Evolutionary conservation across 129 eudicot genomes (phyloP).

Genomic region (Flaveria brownii): DNA sequence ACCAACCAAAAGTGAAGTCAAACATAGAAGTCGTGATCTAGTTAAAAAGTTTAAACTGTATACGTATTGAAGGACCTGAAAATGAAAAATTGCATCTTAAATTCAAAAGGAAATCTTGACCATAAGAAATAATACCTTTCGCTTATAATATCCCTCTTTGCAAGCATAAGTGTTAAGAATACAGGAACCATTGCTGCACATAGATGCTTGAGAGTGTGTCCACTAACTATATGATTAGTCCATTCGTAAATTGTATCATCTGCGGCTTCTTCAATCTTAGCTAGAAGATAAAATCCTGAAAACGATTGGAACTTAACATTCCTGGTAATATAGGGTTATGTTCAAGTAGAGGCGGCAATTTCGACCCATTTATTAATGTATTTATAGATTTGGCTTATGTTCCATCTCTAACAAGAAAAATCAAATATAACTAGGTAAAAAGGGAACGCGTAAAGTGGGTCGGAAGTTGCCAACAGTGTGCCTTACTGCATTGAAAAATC

Average conservation of each 20-base stretch:
- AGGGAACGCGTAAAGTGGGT: background rate
- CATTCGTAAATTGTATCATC: constrained; percentile 76
- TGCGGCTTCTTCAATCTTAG: constrained; percentile 89
- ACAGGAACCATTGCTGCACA: constrained; percentile 96
- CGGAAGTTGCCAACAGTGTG: background rate
- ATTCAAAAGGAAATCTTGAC: constrained; percentile 1
- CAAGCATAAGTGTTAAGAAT: constrained; percentile 92
- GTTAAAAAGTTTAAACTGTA: background rate
- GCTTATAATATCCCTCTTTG: constrained; percentile 63
- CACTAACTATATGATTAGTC: constrained; percentile 79
- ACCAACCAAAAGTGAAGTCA: constrained; percentile 11
- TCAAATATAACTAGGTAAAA: background rate
- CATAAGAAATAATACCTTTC: constrained; percentile 51
- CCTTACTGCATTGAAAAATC: constrained; percentile 7
- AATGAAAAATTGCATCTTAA: background rate
- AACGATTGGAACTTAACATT: constrained; percentile 11
- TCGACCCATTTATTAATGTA: background rate
- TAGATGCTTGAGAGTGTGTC: constrained; percentile 89
- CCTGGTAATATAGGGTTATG: background rate
- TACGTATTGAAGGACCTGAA: background rate
- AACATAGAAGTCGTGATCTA: constrained; percentile 17
- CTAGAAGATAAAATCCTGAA: constrained; percentile 88
- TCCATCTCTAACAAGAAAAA: background rate
- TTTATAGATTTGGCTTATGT: background rate
- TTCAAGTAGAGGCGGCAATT: constrained; percentile 9